Evolutionary conservation across 805 yeast species (phyloP).

Genomic region (Yarrowia keelungensis): DNA sequence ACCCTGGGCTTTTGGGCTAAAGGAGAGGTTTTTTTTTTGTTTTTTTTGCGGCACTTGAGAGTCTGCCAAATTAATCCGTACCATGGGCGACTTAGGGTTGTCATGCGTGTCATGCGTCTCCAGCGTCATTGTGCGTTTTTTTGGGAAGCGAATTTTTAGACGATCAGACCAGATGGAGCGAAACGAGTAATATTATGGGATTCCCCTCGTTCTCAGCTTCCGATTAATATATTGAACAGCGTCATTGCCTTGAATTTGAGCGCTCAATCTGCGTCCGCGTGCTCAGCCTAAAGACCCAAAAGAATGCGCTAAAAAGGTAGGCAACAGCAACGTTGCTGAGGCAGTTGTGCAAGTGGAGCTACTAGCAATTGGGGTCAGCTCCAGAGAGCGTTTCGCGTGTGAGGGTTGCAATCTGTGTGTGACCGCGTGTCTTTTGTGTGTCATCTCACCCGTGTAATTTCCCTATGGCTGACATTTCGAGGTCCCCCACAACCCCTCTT

Average conservation of each 20-base stretch:
- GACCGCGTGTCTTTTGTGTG: no score
- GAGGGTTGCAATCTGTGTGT: no score
- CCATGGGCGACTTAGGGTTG: background rate
- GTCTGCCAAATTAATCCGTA: background rate
- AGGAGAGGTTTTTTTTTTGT: background rate
- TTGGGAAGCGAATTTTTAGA: background rate
- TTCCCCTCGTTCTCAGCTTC: background rate
- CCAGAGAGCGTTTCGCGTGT: no score
- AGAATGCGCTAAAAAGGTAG: slow-evolving; percentile 15
- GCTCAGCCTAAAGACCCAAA: background rate
- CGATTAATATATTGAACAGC: background rate
- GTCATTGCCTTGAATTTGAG: background rate
- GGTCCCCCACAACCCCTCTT: slow-evolving; percentile 8
- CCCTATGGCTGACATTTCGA: no score
- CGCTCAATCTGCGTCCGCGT: background rate
- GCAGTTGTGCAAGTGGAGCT: background rate
- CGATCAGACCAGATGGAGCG: no score
- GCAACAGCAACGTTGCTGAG: slow-evolving; percentile 5
- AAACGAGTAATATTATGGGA: background rate
- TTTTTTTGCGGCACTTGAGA: background rate
- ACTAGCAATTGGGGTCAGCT: no score
- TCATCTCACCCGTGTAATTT: no score
- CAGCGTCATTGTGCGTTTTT: slow-evolving; percentile 4
- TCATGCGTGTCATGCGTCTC: background rate
- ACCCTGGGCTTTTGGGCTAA: background rate